These are phyloP conservation scores for Apophysomyces variabilis DNA, from an alignment of 371 early-diverging fungal genomes.

Conservation along the genomic window DNA sequence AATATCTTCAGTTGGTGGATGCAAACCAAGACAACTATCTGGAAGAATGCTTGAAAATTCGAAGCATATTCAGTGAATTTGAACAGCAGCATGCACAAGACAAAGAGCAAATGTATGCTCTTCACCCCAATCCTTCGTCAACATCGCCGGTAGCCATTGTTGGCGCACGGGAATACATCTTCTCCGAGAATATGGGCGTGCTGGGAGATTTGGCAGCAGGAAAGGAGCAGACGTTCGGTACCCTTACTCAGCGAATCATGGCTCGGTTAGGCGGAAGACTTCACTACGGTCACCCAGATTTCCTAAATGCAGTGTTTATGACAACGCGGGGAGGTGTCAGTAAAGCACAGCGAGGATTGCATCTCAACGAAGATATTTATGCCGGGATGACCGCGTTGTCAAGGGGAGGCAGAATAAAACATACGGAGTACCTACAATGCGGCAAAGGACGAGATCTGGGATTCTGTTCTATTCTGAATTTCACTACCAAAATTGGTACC, in stretches of 20 bases:
- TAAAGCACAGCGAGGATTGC: slow-evolving; percentile 90
- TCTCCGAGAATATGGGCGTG: slow-evolving; percentile 87
- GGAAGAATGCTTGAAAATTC: slow-evolving; percentile 89
- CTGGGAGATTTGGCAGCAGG: slow-evolving; percentile 91
- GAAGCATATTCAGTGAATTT: slow-evolving; percentile 90
- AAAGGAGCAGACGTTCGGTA: slow-evolving; percentile 91
- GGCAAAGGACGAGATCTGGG: slow-evolving; percentile 93
- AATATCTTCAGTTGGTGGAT: slow-evolving; percentile 88
- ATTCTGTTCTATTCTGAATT: slow-evolving; percentile 87
- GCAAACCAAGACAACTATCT: slow-evolving; percentile 95
- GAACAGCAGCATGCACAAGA: slow-evolving; percentile 65
- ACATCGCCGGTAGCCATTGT: slow-evolving; percentile 83
- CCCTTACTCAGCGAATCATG: slow-evolving; percentile 88
- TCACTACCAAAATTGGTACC: slow-evolving; percentile 88
- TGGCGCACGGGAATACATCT: slow-evolving; percentile 90
- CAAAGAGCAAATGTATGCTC: slow-evolving; percentile 33
- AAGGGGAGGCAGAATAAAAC: slow-evolving; percentile 89
- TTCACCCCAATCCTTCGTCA: slow-evolving; percentile 15
- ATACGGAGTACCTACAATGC: slow-evolving; percentile 90
- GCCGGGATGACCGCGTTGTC: slow-evolving; percentile 89
- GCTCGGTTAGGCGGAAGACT: slow-evolving; percentile 80
- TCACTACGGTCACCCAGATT: slow-evolving; percentile 93
- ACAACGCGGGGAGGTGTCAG: slow-evolving; percentile 86
- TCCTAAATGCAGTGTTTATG: slow-evolving; percentile 88
- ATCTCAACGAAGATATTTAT: slow-evolving; percentile 92